phyloP scores from a whole-genome alignment of 306 rosid species.

The Castanea crenata region DNA sequence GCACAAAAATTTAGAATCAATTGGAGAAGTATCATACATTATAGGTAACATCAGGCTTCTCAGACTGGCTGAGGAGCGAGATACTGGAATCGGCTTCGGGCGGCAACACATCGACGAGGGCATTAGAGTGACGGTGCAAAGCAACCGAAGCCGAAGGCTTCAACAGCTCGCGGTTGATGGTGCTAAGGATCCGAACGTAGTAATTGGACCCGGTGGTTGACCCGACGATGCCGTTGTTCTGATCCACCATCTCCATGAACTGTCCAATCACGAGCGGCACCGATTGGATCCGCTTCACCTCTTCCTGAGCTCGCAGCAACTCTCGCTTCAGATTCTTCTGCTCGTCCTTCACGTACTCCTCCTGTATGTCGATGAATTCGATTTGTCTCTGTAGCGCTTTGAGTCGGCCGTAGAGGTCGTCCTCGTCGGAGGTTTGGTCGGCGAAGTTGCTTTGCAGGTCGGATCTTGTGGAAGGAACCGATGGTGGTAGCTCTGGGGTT shows the following conservation, averaged over 20 bases:
- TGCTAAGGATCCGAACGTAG: slow-evolving; percentile 88
- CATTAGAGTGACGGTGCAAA: slow-evolving; percentile 94
- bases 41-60: slow-evolving; percentile 98
- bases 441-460: slow-evolving; percentile 43
- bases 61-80: slow-evolving; percentile 95
- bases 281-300: slow-evolving; percentile 95
- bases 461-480: slow-evolving; percentile 49
- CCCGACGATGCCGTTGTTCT: slow-evolving; percentile 92
- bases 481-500: slow-evolving; percentile 61
- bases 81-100: slow-evolving; percentile 99
- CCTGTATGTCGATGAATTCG: slow-evolving; percentile 91
- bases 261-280: slow-evolving; percentile 97
- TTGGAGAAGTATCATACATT: slow-evolving; percentile 39
- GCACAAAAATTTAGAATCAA: too few relatives aligned
- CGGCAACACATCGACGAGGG: slow-evolving; percentile 93
- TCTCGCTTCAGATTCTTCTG: slow-evolving; percentile 97
- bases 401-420: slow-evolving; percentile 80
- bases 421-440: slow-evolving; percentile 56
- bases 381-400: slow-evolving; percentile 79
- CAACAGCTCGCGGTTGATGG: slow-evolving; percentile 87
- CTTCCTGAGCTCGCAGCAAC: slow-evolving; percentile 93
- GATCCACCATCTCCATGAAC: slow-evolving; percentile 99
- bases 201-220: slow-evolving; percentile 99
- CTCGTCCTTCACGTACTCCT: slow-evolving; percentile 90
- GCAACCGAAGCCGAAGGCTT: slow-evolving; percentile 98